phyloP scores from a whole-genome alignment of 345 rosid species.

The Diplotaxis tenuifolia region DNA sequence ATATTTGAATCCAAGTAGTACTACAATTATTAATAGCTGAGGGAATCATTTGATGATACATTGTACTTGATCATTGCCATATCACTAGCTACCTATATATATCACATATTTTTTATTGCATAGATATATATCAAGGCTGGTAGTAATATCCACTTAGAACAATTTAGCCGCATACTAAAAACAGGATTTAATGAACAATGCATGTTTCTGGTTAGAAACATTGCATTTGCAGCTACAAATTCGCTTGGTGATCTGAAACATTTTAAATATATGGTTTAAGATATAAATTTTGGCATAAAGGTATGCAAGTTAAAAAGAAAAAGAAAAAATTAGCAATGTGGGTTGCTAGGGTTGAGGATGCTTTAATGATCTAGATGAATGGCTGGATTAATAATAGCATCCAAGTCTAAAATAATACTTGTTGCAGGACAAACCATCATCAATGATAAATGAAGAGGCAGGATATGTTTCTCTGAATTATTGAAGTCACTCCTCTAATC shows the following conservation, averaged over 20 bases:
- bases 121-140: not conserved
- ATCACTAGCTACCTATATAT: not conserved
- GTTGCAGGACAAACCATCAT: not conserved
- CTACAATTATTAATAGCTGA: not conserved
- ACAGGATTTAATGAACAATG: not conserved
- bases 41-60: not conserved
- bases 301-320: not conserved
- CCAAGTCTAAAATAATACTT: not conserved
- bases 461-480: slow-evolving; percentile 1
- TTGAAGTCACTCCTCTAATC: too few species aligned
- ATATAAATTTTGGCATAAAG: not conserved
- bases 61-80: not conserved
- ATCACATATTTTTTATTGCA: not conserved
- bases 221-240: slow-evolving; percentile 7
- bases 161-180: not conserved
- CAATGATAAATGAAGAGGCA: not conserved
- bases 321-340: too few species aligned
- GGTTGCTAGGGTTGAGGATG: too few species aligned
- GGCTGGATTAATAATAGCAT: slow-evolving; percentile 1
- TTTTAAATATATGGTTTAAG: not conserved
- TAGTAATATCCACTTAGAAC: not conserved
- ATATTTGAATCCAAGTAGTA: slow-evolving; percentile 13
- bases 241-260: not conserved
- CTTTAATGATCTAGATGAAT: not conserved
- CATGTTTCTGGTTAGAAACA: slow-evolving; percentile 16